phyloP scores from a whole-genome alignment of 768 basidiomycete genomes.

The Hypholoma sublateritium region DNA sequence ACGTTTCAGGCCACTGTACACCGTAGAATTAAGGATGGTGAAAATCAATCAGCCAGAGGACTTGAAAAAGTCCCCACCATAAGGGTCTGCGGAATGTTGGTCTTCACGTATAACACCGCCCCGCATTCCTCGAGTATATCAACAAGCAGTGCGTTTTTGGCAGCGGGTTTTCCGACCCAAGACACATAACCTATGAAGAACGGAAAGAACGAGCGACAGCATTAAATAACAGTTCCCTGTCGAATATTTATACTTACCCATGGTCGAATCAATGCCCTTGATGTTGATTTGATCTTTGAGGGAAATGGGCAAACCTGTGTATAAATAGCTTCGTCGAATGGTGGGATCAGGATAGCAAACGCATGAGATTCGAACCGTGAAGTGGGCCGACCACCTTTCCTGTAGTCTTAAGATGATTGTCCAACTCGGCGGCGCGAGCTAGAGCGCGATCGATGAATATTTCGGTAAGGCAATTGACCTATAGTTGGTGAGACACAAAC shows the following conservation, averaged over 20 bases:
- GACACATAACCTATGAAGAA: constrained; percentile 61
- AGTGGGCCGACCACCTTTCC: constrained; percentile 70
- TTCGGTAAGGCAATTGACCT: constrained; percentile 84
- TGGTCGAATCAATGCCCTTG: constrained; percentile 67
- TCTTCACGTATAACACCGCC: constrained; percentile 70
- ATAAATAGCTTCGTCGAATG: neutral
- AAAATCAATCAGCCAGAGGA: constrained; percentile 22
- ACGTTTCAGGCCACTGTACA: constrained; percentile 74
- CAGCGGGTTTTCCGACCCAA: constrained; percentile 62
- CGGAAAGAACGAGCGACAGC: neutral
- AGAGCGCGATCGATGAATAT: constrained; percentile 78
- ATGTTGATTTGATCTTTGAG: constrained; percentile 75
- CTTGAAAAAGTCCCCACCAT: constrained; percentile 52
- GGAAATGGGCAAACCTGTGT: constrained; percentile 57
- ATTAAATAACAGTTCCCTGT: neutral
- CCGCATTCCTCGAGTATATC: constrained; percentile 68
- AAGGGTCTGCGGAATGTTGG: constrained; percentile 77
- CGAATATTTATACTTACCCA: constrained; percentile 40
- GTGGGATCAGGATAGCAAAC: neutral
- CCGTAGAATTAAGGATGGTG: neutral
- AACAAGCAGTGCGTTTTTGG: constrained; percentile 60
- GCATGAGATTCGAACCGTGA: constrained; percentile 44
- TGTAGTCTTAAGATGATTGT: constrained; percentile 57
- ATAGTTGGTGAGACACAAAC: neutral
- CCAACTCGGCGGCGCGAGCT: constrained; percentile 61